These are phyloP conservation scores for Flaveria floridana DNA, from an alignment of 140 eudicot genomes.

Conservation along the genomic window DNA sequence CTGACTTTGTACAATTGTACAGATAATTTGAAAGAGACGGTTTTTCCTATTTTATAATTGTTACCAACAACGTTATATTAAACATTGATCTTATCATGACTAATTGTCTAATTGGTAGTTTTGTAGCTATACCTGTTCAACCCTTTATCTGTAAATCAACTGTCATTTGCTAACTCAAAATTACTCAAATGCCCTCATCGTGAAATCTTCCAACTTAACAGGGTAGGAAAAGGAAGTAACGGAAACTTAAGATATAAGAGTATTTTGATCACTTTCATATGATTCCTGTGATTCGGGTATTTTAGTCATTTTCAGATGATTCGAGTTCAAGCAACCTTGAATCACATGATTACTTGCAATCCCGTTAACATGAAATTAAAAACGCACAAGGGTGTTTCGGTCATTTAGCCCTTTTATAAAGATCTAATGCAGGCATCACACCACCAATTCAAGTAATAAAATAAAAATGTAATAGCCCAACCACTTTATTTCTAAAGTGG, in stretches of 20 bases:
- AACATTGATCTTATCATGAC: conserved; percentile 7
- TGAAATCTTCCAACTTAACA: background rate
- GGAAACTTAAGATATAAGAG: too few relatives aligned
- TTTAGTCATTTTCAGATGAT: conserved; percentile 7
- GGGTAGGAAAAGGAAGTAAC: background rate
- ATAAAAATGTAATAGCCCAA: conserved; percentile 39
- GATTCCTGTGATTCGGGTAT: background rate
- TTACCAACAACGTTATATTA: conserved; percentile 26
- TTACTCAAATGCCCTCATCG: conserved; percentile 28
- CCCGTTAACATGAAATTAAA: background rate
- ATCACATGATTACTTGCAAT: conserved; percentile 6
- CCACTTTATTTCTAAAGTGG: conserved; percentile 60
- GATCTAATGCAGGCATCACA: conserved; percentile 34
- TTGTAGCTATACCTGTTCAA: conserved; percentile 37
- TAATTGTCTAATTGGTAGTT: conserved; percentile 21
- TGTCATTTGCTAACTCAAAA: conserved; percentile 4
- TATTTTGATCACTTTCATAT: too few relatives aligned
- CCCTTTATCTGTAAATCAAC: conserved; percentile 4
- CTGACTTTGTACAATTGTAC: conserved; percentile 34
- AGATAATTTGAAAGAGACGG: conserved; percentile 16
- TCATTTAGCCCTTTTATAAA: conserved; percentile 1
- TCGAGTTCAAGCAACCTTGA: background rate
- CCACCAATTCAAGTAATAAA: conserved; percentile 24
- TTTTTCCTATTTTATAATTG: conserved; percentile 21
- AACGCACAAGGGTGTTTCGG: conserved; percentile 22